Evolutionary conservation across 1,284 basidiomycete genomes (phyloP), one percentile per base, ranked within the genome.

Genomic region (Wolfiporia cocos): DNA sequence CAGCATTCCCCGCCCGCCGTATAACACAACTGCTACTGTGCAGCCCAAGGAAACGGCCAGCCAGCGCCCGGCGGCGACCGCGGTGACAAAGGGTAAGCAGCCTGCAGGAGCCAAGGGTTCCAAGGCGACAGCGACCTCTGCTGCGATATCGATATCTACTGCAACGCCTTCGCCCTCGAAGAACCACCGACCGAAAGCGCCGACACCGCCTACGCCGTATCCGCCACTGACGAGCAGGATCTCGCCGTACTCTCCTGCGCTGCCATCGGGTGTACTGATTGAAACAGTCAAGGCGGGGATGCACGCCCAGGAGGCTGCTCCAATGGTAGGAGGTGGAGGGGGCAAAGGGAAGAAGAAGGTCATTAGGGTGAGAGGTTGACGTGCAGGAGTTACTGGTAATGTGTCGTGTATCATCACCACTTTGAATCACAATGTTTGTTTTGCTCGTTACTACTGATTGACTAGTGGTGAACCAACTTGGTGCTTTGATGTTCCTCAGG

Each of bases 211-310:
- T 44, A 58, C 66, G 42, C 77, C 78, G 17, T 69, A 68, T 34
- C 78, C 77, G 2, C 63, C 74, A 6, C 64, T 81, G 32, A 65
- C 74, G 29, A 66, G 61, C 39, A 70, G 80, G 23, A 64, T 82
- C 10, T 81, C 81, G 5, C 64, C 73, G 5, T 78, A 79, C 53
- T 87, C 86, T 0, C 87, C 87, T 14, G 80, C 81, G 9, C 62
- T 89, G 19, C 76, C 81, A 21, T 72, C 76, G 0, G 87, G 87
- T 1, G 73, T 87, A 26, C 67, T 91, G 37, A 70, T 89, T 29
- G 83, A 88, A 31, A 78, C 88, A 0, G 68, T 90, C 33, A 87
- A 86, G 57, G 87, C 86, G 2, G 85, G 85, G 1, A 86, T 90
- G 77, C 82, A 64, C 47, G 74, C 81, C 11, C 72, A 76, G 46